Percentiles rank a stretch among this genome's conserved stretches.
Conservation (phyloP, 768 basidiomycete species). For the Agaricus sinodeliciosus region DNA sequence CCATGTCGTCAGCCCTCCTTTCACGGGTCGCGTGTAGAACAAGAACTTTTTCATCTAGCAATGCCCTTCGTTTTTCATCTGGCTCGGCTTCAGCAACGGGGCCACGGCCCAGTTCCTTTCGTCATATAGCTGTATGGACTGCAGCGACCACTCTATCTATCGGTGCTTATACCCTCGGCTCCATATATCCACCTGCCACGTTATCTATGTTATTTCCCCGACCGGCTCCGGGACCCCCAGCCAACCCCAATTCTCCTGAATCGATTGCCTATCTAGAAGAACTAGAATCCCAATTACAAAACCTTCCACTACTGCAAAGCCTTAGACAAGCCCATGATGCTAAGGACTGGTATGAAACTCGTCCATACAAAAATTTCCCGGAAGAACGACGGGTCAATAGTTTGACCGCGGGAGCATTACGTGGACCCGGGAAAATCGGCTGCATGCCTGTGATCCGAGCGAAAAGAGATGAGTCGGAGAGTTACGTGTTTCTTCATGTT, state of each 20-base stretch:
- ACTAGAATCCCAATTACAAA: conserved; percentile 66
- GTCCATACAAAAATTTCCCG: conserved; percentile 67
- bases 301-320: conserved; percentile 47
- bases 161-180: conserved; percentile 36
- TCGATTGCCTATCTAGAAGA: conserved; percentile 48
- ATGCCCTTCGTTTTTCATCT: conserved; percentile 4
- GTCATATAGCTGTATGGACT: not conserved
- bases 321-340: conserved; percentile 44
- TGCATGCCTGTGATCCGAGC: conserved; percentile 72
- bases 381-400: conserved; percentile 75
- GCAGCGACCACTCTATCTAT: not conserved
- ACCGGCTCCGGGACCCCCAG: conserved; percentile 62
- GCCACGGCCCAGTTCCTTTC: not conserved
- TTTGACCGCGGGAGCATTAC: conserved; percentile 77
- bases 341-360: conserved; percentile 66
- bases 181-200: conserved; percentile 64
- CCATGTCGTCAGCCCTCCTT: conserved; percentile 3
- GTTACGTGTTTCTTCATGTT: conserved; percentile 67
- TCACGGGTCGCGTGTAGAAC: conserved; percentile 1
- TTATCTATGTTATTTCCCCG: conserved; percentile 70
- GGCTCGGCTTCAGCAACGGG: not conserved
- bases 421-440: conserved; percentile 83
- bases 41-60: not conserved
- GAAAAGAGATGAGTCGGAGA: conserved; percentile 70
- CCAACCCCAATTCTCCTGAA: conserved; percentile 46